phyloP scores from a whole-genome alignment of 2,329 filamentous ascomycete species.

The Ceratocystis ficicola region DNA sequence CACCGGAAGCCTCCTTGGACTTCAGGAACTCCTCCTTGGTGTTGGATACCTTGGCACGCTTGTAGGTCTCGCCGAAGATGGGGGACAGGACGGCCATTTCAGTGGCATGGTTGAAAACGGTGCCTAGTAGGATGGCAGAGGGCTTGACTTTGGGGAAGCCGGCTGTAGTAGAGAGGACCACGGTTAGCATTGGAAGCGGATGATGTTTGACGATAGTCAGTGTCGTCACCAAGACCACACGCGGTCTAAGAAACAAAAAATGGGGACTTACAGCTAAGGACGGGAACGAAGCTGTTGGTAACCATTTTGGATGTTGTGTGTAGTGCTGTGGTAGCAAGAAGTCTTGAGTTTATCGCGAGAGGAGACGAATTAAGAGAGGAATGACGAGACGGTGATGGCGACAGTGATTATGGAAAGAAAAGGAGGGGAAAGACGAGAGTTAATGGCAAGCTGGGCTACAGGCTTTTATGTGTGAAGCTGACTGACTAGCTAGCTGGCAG shows the following conservation, averaged over 20 bases:
- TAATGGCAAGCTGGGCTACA: not conserved
- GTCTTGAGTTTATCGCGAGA: not conserved
- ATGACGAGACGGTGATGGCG: not conserved
- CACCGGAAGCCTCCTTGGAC: slow-evolving; percentile 81
- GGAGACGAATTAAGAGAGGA: not conserved
- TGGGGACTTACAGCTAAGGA: slow-evolving; percentile 18
- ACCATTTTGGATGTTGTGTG: slow-evolving; percentile 18
- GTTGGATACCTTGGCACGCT: slow-evolving; percentile 81
- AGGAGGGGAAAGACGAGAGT: not conserved
- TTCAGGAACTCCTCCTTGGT: slow-evolving; percentile 93
- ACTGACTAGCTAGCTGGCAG: not conserved
- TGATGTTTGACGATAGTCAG: not conserved
- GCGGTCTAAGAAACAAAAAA: not conserved
- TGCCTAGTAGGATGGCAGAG: slow-evolving; percentile 91
- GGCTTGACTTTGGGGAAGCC: slow-evolving; percentile 75
- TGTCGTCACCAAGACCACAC: not conserved
- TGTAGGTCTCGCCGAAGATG: slow-evolving; percentile 88
- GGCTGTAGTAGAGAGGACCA: slow-evolving; percentile 17
- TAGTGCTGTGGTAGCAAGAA: not conserved
- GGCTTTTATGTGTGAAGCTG: slow-evolving; percentile 10
- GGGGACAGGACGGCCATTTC: slow-evolving; percentile 80
- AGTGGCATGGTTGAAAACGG: slow-evolving; percentile 85
- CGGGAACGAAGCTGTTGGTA: slow-evolving; percentile 21
- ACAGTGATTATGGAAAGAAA: not conserved
- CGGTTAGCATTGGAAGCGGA: slow-evolving; percentile 5